phyloP scores from a whole-genome alignment of 2,329 filamentous ascomycete species.

The Stagonosporopsis tanaceti region DNA sequence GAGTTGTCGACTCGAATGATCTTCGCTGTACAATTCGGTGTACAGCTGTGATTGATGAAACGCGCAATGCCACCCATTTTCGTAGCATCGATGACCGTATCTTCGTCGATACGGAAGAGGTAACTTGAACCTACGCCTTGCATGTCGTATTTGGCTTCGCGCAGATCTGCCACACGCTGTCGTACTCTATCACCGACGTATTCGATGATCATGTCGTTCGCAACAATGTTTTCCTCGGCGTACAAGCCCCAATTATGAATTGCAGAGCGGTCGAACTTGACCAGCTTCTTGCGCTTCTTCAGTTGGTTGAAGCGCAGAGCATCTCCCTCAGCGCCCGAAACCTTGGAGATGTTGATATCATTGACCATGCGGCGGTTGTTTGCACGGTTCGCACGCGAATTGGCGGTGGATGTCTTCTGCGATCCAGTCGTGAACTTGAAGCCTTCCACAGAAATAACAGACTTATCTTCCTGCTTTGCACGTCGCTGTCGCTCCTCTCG shows the following conservation, averaged over 20 bases:
- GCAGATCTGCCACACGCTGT: slow-evolving; percentile 95
- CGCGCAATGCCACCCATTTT: slow-evolving; percentile 98
- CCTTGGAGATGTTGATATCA: slow-evolving; percentile 92
- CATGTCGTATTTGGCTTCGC: slow-evolving; percentile 90
- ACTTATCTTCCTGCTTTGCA: slow-evolving; percentile 67
- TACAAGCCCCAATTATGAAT: slow-evolving; percentile 99
- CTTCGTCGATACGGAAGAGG: slow-evolving; percentile 96
- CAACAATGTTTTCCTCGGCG: slow-evolving; percentile 94
- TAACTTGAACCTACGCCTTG: slow-evolving; percentile 98
- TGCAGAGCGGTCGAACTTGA: slow-evolving; percentile 95
- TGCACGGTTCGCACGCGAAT: slow-evolving; percentile 90
- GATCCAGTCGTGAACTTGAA: slow-evolving; percentile 72
- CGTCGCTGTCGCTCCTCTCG: slow-evolving; percentile 89
- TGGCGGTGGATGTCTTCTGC: slow-evolving; percentile 83
- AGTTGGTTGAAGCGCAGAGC: slow-evolving; percentile 98
- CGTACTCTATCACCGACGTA: slow-evolving; percentile 98
- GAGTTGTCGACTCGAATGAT: slow-evolving; percentile 99
- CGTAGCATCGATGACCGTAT: slow-evolving; percentile 95
- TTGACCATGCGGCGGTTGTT: slow-evolving; percentile 95
- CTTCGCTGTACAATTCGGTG: slow-evolving; percentile 98
- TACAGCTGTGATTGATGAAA: slow-evolving; percentile 99
- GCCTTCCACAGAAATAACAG: slow-evolving; percentile 43
- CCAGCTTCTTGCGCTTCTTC: slow-evolving; percentile 99
- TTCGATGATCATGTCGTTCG: slow-evolving; percentile 99
- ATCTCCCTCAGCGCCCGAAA: slow-evolving; percentile 78